Evolutionary conservation across 352 stramenopile genomes (phyloP).

Genomic region (Peronospora belbahrii): DNA sequence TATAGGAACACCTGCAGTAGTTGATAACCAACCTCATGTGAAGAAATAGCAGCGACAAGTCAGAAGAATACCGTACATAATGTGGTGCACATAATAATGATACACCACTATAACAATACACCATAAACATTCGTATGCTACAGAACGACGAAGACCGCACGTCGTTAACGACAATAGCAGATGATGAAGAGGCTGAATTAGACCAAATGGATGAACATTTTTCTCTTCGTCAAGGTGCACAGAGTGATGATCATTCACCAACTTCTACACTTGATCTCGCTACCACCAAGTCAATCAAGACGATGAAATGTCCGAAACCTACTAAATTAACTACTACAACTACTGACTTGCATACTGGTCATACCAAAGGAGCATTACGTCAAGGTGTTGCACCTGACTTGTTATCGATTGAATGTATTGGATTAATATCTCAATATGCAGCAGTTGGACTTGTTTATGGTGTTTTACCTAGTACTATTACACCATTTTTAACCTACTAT

Average conservation of each 20-base stretch:
- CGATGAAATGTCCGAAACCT: too few relatives aligned
- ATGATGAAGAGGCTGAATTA: conserved; percentile 23
- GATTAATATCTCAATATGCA: conserved; percentile 41
- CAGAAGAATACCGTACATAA: not conserved
- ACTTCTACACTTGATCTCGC: not conserved
- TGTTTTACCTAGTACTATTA: conserved; percentile 37
- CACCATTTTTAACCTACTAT: conserved; percentile 43
- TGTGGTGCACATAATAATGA: too few relatives aligned
- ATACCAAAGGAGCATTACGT: conserved; percentile 24
- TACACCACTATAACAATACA: too few relatives aligned
- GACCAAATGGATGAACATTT: conserved; percentile 26
- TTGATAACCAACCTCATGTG: too few relatives aligned
- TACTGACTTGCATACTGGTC: too few relatives aligned
- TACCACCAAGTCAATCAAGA: not conserved
- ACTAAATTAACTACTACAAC: too few relatives aligned
- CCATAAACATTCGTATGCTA: conserved; percentile 6
- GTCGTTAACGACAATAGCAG: conserved; percentile 10
- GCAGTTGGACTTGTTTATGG: conserved; percentile 38
- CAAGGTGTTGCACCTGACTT: conserved; percentile 24
- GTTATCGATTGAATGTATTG: conserved; percentile 28
- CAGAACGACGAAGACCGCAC: conserved; percentile 3
- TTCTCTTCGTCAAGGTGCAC: conserved; percentile 16
- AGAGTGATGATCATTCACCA: conserved; percentile 19
- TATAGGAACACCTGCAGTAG: too few relatives aligned
- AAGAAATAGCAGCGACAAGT: too few relatives aligned